Conservation (phyloP, 83 land plant genomes). For the Diphasiastrum complanatum region DNA sequence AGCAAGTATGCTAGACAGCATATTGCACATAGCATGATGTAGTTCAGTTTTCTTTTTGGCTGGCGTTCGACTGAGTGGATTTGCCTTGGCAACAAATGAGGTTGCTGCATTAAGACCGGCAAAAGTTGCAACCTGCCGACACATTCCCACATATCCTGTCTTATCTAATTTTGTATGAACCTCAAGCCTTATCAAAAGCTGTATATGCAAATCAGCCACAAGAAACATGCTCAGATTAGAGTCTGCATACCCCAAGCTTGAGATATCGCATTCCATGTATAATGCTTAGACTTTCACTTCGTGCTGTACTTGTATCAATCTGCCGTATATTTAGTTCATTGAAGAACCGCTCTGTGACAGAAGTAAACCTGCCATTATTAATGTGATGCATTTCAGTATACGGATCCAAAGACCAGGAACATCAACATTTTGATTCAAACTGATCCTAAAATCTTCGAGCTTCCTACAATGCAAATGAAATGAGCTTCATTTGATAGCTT, state of each 20-base stretch:
- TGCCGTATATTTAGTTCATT: constrained; percentile 85
- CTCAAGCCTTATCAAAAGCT: too few species aligned
- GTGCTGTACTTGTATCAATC: constrained; percentile 68
- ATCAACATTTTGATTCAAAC: too few species aligned
- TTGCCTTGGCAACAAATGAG: constrained; percentile 96
- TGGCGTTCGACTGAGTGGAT: constrained; percentile 81
- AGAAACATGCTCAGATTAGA: too few species aligned
- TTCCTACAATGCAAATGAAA: constrained; percentile 18
- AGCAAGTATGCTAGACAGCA: constrained; percentile 94
- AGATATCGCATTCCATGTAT: constrained; percentile 99
- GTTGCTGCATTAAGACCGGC: constrained; percentile 96
- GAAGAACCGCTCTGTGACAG: constrained; percentile 95
- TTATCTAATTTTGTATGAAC: too few species aligned
- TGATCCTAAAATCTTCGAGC: too few species aligned
- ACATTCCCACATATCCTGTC: constrained; percentile 19
- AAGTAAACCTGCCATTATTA: constrained; percentile 67
- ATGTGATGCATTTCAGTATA: too few species aligned
- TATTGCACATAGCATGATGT: constrained; percentile 92
- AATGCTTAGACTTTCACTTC: constrained; percentile 94
- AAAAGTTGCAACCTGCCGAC: constrained; percentile 75
- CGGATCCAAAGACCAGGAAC: too few species aligned
- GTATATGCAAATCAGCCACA: too few species aligned
- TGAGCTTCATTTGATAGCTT: background rate
- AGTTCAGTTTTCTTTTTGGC: constrained; percentile 90
- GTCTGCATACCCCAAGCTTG: constrained; percentile 79